Percentiles rank a stretch among this genome's conserved stretches.
Evolutionary conservation across 441 rosid species (phyloP).

Genomic region (Pelargonium myrrhifolium): DNA sequence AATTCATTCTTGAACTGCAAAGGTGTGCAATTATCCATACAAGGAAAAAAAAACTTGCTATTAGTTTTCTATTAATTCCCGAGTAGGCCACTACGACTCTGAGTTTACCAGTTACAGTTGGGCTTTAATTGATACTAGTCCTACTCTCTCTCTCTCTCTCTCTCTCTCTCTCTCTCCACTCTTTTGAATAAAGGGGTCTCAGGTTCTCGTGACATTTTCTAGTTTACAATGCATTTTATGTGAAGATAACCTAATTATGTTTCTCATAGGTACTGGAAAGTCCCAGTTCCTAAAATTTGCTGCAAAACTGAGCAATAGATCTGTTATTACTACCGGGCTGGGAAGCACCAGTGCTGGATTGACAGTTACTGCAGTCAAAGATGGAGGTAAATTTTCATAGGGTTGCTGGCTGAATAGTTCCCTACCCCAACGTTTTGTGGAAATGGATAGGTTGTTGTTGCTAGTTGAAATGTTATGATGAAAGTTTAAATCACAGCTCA

Average conservation of each 20-base stretch:
- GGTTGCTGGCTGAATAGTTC: neutral
- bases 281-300: conserved; percentile 97
- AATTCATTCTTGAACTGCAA: neutral
- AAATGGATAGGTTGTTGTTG: neutral
- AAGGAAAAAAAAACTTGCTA: neutral
- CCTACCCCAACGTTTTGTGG: no score
- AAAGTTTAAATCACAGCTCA: neutral
- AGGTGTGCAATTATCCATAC: neutral
- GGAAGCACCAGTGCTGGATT: conserved; percentile 99
- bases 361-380: conserved; percentile 97
- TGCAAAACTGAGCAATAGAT: conserved; percentile 84
- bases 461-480: neutral
- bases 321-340: conserved; percentile 91
- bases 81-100: neutral
- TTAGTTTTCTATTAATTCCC: neutral
- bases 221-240: conserved; percentile 3
- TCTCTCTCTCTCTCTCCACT: neutral
- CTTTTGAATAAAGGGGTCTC: neutral
- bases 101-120: neutral
- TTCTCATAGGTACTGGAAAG: conserved; percentile 80
- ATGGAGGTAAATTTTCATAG: conserved; percentile 53
- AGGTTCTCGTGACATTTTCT: neutral
- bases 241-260: neutral
- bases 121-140: neutral
- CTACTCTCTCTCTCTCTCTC: neutral